Conservation (phyloP, 306 rosid species). For the Medicago ruthenica region DNA sequence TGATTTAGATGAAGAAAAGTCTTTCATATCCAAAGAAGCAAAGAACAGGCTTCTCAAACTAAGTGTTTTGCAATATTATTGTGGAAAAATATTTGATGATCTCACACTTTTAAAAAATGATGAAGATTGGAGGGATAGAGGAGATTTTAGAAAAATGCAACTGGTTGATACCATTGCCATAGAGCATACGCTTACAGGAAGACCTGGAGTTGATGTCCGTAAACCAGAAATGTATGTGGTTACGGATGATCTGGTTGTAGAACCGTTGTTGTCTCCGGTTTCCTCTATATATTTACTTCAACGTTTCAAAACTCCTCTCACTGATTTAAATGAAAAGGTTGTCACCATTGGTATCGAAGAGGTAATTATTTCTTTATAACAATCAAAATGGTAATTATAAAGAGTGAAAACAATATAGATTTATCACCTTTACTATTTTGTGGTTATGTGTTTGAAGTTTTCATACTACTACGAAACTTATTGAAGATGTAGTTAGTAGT, state of each 20-base stretch:
- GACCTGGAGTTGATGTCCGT: too few relatives aligned
- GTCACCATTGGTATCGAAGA: not conserved
- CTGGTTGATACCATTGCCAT: not conserved
- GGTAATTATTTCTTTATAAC: not conserved
- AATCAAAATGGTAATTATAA: not conserved
- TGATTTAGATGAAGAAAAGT: not conserved
- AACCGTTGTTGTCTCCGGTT: not conserved
- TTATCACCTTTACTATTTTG: too few relatives aligned
- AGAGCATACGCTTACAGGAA: too few relatives aligned
- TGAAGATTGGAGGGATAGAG: not conserved
- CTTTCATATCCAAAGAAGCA: not conserved
- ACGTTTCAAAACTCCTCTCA: not conserved
- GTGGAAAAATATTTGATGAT: too few relatives aligned
- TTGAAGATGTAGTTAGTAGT: too few relatives aligned
- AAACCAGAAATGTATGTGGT: not conserved
- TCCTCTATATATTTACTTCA: not conserved
- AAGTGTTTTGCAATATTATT: not conserved
- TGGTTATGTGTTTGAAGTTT: too few relatives aligned
- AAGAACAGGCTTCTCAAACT: not conserved
- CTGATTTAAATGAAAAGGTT: not conserved
- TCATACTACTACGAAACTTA: too few relatives aligned
- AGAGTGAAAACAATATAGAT: too few relatives aligned
- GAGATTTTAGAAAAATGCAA: not conserved
- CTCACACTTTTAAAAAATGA: too few relatives aligned
- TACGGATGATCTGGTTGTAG: not conserved